These are phyloP conservation scores for Fusarium piperis DNA, from an alignment of 2,329 filamentous ascomycete species.

Conservation along the genomic window DNA sequence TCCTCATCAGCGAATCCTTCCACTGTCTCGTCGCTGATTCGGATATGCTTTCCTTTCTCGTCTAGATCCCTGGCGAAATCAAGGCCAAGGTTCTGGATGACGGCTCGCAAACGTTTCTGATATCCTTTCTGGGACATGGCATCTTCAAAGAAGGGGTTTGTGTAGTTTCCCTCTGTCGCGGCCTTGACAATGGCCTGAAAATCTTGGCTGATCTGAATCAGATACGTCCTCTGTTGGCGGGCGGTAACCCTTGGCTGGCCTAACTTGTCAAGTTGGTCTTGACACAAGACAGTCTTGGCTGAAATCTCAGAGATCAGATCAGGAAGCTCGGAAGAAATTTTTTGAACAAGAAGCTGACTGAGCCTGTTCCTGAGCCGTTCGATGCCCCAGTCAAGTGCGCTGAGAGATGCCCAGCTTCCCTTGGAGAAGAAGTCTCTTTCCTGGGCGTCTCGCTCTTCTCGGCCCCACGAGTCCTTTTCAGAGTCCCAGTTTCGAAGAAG, in stretches of 20 bases:
- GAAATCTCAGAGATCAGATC: constrained; percentile 56
- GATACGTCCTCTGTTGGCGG: constrained; percentile 58
- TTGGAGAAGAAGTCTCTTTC: constrained; percentile 57
- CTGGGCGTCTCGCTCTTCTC: constrained; percentile 49
- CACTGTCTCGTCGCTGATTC: constrained; percentile 39
- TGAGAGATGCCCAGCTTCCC: constrained; percentile 51
- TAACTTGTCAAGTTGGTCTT: constrained; percentile 54
- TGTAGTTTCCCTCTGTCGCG: constrained; percentile 63
- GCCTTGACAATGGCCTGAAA: constrained; percentile 57
- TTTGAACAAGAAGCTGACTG: constrained; percentile 59
- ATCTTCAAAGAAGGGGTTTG: constrained; percentile 59
- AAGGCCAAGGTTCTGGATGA: constrained; percentile 60
- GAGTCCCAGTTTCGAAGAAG: constrained; percentile 50
- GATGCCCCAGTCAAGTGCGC: constrained; percentile 56
- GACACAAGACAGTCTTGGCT: constrained; percentile 46
- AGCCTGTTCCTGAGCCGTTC: constrained; percentile 57
- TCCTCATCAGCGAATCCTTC: not conserved
- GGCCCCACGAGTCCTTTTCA: constrained; percentile 37
- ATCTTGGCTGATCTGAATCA: constrained; percentile 56
- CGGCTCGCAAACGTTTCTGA: constrained; percentile 60
- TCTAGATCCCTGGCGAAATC: constrained; percentile 58
- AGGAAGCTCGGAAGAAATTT: constrained; percentile 59
- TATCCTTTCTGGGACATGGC: constrained; percentile 46
- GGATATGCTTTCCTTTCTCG: constrained; percentile 51
- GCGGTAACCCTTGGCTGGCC: constrained; percentile 58